Conservation (phyloP, 768 basidiomycete species). For the Phallus indusiatus region DNA sequence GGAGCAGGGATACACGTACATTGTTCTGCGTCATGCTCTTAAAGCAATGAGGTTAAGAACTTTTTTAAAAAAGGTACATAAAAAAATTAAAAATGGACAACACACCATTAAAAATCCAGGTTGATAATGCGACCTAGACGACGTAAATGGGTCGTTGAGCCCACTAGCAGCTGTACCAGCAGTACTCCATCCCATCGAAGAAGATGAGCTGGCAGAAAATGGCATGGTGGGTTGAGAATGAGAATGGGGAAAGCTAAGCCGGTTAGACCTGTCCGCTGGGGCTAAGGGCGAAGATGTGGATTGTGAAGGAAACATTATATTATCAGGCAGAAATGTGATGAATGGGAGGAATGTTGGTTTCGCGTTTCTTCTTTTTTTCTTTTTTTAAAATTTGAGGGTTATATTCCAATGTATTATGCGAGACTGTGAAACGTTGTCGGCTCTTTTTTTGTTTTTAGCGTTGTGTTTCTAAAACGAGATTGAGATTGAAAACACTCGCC, state of each 20-base stretch:
- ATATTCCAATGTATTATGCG: too few species aligned
- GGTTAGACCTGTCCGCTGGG: not conserved
- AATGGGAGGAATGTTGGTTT: not conserved
- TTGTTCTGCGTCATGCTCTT: slow-evolving; percentile 58
- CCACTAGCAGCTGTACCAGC: not conserved
- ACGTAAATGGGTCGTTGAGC: slow-evolving; percentile 56
- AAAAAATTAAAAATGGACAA: not conserved
- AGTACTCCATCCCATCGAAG: not conserved
- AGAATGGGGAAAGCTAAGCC: not conserved
- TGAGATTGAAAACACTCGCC: not conserved
- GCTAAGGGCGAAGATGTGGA: slow-evolving; percentile 3
- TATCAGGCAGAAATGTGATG: not conserved
- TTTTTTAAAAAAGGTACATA: not conserved
- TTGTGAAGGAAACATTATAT: slow-evolving; percentile 5
- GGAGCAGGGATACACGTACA: slow-evolving; percentile 24
- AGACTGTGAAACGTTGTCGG: too few species aligned
- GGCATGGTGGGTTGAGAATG: not conserved
- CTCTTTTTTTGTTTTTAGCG: too few species aligned
- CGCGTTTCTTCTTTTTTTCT: not conserved
- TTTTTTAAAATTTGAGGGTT: not conserved
- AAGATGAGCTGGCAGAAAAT: slow-evolving; percentile 1
- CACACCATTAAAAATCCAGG: slow-evolving; percentile 73
- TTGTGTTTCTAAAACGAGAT: not conserved
- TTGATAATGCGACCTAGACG: slow-evolving; percentile 70
- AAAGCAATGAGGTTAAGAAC: not conserved